These are phyloP conservation scores for Mucor indicus DNA, from an alignment of 371 early-diverging fungal species.

Conservation along the genomic window DNA sequence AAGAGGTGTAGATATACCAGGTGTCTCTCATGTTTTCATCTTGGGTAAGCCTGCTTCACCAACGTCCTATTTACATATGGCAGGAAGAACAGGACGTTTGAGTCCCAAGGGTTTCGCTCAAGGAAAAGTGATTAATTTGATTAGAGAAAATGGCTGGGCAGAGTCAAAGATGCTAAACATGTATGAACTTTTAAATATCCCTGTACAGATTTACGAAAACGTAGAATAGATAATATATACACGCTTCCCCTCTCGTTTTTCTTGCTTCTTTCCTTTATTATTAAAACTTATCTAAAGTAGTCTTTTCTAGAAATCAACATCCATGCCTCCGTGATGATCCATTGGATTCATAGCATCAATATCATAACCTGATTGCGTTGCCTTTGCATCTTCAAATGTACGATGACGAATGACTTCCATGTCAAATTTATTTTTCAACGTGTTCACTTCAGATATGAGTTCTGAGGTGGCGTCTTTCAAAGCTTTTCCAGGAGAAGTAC, in stretches of 20 bases:
- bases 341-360: constrained; percentile 25
- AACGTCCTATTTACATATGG: constrained; percentile 79
- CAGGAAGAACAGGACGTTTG: constrained; percentile 76
- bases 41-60: constrained; percentile 63
- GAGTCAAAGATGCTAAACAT: constrained; percentile 34
- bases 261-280: too few relatives aligned
- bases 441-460: constrained; percentile 75
- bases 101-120: constrained; percentile 32
- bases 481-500: constrained; percentile 81
- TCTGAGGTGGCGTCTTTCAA: constrained; percentile 75
- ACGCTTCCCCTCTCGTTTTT: too few relatives aligned
- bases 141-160: constrained; percentile 44
- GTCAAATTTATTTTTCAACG: constrained; percentile 84
- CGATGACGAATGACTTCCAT: constrained; percentile 53
- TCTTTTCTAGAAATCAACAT: constrained; percentile 53
- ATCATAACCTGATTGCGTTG: constrained; percentile 31
- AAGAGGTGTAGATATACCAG: constrained; percentile 87
- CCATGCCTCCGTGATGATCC: constrained; percentile 47
- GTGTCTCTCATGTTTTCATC: constrained; percentile 83
- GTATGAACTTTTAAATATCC: constrained; percentile 35
- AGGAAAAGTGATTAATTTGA: constrained; percentile 61
- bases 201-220: constrained; percentile 27
- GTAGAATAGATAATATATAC: constrained; percentile 34
- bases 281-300: too few relatives aligned
- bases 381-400: constrained; percentile 45